A percentile compares a stretch with the other conserved stretches of the same genome.
These are phyloP conservation scores for Suillus tomentosus DNA, from an alignment of 768 basidiomycete genomes.

Conservation along the genomic window DNA sequence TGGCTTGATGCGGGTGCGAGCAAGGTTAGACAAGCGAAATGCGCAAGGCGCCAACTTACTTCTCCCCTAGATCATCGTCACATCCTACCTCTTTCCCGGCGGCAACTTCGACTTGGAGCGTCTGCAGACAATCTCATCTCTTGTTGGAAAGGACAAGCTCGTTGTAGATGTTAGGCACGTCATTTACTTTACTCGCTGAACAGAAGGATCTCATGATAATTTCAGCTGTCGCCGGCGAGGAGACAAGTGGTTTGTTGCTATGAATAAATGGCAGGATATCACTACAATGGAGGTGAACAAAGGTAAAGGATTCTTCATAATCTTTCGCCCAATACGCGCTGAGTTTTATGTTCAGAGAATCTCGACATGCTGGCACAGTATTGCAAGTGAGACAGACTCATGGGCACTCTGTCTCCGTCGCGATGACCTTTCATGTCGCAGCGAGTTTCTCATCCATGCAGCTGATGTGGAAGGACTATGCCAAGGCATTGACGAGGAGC, in stretches of 20 bases:
- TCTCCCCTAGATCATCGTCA: slow-evolving; percentile 86
- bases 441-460: slow-evolving; percentile 94
- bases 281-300: slow-evolving; percentile 91
- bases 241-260: slow-evolving; percentile 88
- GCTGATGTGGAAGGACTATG: slow-evolving; percentile 99
- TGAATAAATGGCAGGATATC: slow-evolving; percentile 98
- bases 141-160: slow-evolving; percentile 80
- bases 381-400: slow-evolving; percentile 62
- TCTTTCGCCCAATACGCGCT: slow-evolving; percentile 8
- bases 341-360: slow-evolving; percentile 48
- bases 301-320: slow-evolving; percentile 44
- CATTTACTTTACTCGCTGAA: no score
- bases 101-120: slow-evolving; percentile 76
- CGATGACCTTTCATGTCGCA: slow-evolving; percentile 31
- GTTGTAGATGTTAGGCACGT: slow-evolving; percentile 93
- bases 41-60: slow-evolving; percentile 10
- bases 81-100: slow-evolving; percentile 91
- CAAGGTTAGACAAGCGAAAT: slow-evolving; percentile 56
- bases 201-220: slow-evolving; percentile 6
- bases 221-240: slow-evolving; percentile 78
- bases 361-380: slow-evolving; percentile 76
- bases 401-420: neutral
- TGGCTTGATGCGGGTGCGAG: slow-evolving; percentile 92
- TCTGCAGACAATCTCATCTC: slow-evolving; percentile 58
- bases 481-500: slow-evolving; percentile 89